Percentiles rank a stretch among this genome's conserved stretches.
Conservation (phyloP, 2,329 filamentous ascomycete genomes). For the Cladosporium phlei region DNA sequence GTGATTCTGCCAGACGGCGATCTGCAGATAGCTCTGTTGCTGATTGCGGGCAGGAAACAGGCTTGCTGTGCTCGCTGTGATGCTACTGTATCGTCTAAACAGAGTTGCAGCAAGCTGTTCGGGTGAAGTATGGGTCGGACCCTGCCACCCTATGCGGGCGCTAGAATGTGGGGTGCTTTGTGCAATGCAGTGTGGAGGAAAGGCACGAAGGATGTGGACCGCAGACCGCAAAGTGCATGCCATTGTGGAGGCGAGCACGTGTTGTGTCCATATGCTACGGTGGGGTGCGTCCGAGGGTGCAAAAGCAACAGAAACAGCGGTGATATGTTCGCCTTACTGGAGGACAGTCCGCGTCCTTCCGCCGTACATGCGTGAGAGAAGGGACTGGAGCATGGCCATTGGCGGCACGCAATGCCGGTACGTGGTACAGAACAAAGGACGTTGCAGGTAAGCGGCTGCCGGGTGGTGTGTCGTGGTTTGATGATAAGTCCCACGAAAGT, state of each 20-base stretch:
- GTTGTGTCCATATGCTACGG: neutral
- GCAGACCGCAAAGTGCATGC: neutral
- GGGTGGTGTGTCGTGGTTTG: constrained; percentile 5
- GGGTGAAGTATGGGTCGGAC: constrained; percentile 5
- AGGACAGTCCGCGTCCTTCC: neutral
- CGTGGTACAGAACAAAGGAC: neutral
- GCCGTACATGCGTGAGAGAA: constrained; percentile 4
- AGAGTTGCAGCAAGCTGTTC: too few relatives aligned
- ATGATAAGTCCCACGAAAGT: neutral
- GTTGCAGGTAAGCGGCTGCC: neutral
- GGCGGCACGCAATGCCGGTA: constrained; percentile 3
- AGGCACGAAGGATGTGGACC: neutral
- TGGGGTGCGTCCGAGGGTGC: neutral
- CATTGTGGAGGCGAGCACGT: constrained; percentile 1
- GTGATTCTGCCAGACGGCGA: constrained; percentile 5
- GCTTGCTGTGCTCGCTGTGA: too few relatives aligned
- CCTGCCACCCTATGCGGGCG: constrained; percentile 5
- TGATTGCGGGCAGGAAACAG: too few relatives aligned
- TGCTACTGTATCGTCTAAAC: too few relatives aligned
- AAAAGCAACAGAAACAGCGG: neutral
- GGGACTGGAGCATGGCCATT: neutral
- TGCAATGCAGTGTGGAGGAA: neutral
- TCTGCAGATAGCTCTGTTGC: constrained; percentile 8
- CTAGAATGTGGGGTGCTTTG: constrained; percentile 2
- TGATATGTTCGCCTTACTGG: neutral